Evolutionary conservation across 345 rosid genomes (phyloP), one percentile per base, ranked within the genome.

Genomic region (Lepidium aucheri): DNA sequence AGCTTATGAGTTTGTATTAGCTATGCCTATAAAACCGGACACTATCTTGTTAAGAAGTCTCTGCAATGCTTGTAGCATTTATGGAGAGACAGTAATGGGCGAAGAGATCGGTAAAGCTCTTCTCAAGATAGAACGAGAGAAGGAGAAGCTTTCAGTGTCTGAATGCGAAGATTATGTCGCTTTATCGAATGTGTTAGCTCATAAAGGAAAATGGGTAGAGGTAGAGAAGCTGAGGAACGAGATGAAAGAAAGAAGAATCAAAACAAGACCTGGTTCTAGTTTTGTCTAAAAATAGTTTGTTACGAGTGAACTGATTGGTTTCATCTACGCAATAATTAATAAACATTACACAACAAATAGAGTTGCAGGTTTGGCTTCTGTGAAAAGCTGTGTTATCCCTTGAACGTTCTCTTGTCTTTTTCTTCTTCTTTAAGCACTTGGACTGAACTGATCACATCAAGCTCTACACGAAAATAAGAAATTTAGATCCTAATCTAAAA

Each of bases 101-200:
- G 82, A 83, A 74, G 74, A 78, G 67, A 73, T 83, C 0, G 80
- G 84, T 36, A 82, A 80, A 55, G 69, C 76, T 36, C 84, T 83
- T 18, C 59, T 80, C 13, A 47, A 60, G 63, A 68, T 72, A 22
- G 75, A 76, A 51, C 76, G 18, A 22, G 35, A 54, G 4, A 63
- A 20, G 42, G 36, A 57, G 46, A 41, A 22, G 43, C 13, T 7
- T 12, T 39, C 32, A 2, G 69, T 39, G 46, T 40, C 24, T 36
- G 75, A 50, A 41, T 18, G 85, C 49, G 84, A 81, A 76, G 85
- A 82, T 61, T 79, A 76, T 45, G 72, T 85, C 0, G 84, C 84
- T 56, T 68, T 88, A 53, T 88, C 91, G 1, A 84, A 88, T 68
- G 63, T 82, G 34, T 84, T 76, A 50, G 89, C 89, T 53, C 77